Base-by-base conservation (phyloP, 2,329 filamentous ascomycete genomes). In the Monilinia fructigena region DNA sequence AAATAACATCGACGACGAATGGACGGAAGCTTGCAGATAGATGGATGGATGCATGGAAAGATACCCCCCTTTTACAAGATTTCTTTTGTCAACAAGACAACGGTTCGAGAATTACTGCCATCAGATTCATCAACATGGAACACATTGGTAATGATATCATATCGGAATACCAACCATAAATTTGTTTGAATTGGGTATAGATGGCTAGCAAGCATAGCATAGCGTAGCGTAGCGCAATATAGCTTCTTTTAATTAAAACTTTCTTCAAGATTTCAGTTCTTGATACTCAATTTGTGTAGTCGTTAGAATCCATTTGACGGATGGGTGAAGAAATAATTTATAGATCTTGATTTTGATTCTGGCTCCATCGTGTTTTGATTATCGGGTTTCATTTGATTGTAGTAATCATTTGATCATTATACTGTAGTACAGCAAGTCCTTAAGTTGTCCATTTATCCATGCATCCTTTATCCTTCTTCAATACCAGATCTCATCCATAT, bases 41-140 rank as follows among this genome's bases (percentile, higher is more conserved):
- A 50, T 23, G 47, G 7, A 50, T 11, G 47, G 16, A 47, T 7
- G 42, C 14, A 47, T 18, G 40, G 28, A 60, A 48, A 48, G 56
- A 60, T 60, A 60, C 56, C 56, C 55, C 28, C 31, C 31, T 55
- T 48, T 59, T 59, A 60, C 56, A 60, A 60, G 56, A 60, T 60
- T 60, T 60, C 56, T 35, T 60, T 60, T 48, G 55, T 53, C 18
- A n/a, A 8, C 26, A n/a, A n/a, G n/a, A n/a, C 40, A n/a, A 14
- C 38, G 55, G 7, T 31, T 47, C 5, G 26, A 59, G n/a, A 10
- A 26, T 47, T 59, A 11, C 26, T 28, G 40, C 55, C 26, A 42
- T 28, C 40, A 58, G 26, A 11, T 18, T 26, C 18, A 4, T 10
- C 4, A 23, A 20, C 6, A 47, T 47, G 42, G 38, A 40, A 40